Base-by-base conservation (phyloP, 768 basidiomycete genomes). In the Amanita fuliginea region DNA sequence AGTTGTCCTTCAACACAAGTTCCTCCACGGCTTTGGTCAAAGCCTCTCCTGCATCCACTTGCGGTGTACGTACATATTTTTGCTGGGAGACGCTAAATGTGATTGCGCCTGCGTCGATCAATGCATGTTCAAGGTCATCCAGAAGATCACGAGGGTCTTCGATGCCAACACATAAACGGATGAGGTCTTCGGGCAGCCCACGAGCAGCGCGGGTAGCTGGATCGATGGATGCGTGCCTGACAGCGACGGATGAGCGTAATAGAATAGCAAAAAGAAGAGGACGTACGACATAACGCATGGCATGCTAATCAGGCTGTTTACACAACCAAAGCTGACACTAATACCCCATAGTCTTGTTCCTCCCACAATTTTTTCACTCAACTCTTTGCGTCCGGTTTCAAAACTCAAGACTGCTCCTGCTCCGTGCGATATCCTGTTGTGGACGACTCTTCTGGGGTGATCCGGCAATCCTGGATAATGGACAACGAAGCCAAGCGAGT, bases 241-340 rank as follows among this genome's bases (percentile, higher is more conserved):
- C 49, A 47, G 46, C 11, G 52, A 58, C 24, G 54, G 44, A 51
- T 45, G 49, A 55, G 39, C 47, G 54, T 53, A 30, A 51, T 22
- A 51, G 51, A 46, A 47, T 57, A 21, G 35, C 7, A 46, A 46
- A 53, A 48, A 55, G 44, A 10, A 24, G 48, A 32, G 32, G 4
- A 86, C 94, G 70, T 66, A 98, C 95, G 93, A 96, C 96, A 99
- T 98, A 58, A 91, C 81, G 64, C 96, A 98, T 33, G 96, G 96
- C 95, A 99, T 97, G 55, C 88, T 92, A 67, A 98, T 98, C 64
- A 99, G 64, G 60, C 89, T 92, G 70, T 99, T 99, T 53, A 99
- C 94, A 56, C 89, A 93, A 28, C 96, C 96, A 60, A 99, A 99
- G 62, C 90, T 93, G 58, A 99, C 96, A 54, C 86, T 91, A 60